These are phyloP conservation scores for Bonia amplexicaulis DNA, from an alignment of 176 grass and related monocot genomes.

Conservation along the genomic window DNA sequence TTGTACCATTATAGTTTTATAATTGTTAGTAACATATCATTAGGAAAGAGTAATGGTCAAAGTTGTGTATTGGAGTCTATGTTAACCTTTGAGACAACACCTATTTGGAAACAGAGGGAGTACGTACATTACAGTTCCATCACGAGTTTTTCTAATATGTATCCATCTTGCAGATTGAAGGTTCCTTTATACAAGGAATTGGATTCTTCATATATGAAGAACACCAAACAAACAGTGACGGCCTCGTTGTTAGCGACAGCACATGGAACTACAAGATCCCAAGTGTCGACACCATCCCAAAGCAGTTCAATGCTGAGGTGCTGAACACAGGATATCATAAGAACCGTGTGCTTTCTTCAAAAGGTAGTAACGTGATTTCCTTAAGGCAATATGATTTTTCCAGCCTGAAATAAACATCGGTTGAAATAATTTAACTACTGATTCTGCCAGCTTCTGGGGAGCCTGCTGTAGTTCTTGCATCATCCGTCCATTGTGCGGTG, in stretches of 20 bases:
- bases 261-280: constrained; percentile 77
- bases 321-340: constrained; percentile 53
- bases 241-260: constrained; percentile 42
- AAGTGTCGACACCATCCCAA: constrained; percentile 56
- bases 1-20: neutral
- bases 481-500: constrained; percentile 64
- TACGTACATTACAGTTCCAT: neutral
- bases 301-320: constrained; percentile 57
- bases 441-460: constrained; percentile 57
- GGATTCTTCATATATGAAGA: constrained; percentile 66
- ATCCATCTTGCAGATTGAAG: constrained; percentile 34
- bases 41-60: neutral
- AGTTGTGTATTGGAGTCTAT: neutral
- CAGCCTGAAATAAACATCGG: neutral
- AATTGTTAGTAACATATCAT: neutral
- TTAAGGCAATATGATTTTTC: neutral
- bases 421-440: constrained; percentile 2
- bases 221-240: constrained; percentile 36
- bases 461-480: constrained; percentile 62
- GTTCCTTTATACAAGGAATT: constrained; percentile 61
- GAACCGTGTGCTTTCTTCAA: constrained; percentile 66
- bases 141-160: neutral
- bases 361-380: constrained; percentile 35
- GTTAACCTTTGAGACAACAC: neutral
- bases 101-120: neutral